Conservation (phyloP, 176 grass and related monocot species). For the Zizania latifolia region DNA sequence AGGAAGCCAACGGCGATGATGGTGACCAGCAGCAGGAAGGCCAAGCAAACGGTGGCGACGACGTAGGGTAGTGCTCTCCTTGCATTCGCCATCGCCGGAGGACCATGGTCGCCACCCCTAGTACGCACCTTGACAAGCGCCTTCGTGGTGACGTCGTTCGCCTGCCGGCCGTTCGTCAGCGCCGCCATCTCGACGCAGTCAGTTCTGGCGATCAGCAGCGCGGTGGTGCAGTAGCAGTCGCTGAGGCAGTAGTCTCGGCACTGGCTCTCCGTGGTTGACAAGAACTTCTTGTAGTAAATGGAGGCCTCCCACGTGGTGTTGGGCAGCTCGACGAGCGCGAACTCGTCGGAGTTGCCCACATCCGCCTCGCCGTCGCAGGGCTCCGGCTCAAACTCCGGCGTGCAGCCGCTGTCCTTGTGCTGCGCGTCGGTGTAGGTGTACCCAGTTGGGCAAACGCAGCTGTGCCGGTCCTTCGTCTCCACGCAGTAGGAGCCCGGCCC, state of each 20-base stretch:
- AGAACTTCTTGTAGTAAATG: constrained; percentile 12
- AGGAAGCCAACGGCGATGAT: background rate
- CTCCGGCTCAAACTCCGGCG: constrained; percentile 17
- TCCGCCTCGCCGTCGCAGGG: constrained; percentile 6
- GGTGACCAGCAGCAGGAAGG: background rate
- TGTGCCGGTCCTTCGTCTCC: background rate
- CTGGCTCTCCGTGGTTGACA: background rate
- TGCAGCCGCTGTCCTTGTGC: constrained; percentile 8
- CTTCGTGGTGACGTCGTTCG: background rate
- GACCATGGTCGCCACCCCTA: too few relatives aligned
- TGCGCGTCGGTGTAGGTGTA: constrained; percentile 1
- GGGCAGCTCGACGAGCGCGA: background rate
- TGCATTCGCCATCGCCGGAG: background rate
- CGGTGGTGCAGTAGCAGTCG: constrained; percentile 15
- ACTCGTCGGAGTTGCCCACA: background rate
- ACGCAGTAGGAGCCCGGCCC: constrained; percentile 15
- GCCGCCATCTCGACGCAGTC: background rate
- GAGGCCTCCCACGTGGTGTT: constrained; percentile 15
- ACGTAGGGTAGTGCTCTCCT: background rate
- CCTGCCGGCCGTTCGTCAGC: background rate
- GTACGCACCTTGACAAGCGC: constrained; percentile 10
- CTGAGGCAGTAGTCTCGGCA: background rate
- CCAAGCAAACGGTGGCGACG: background rate
- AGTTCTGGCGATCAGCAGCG: background rate
- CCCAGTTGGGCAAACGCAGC: background rate